Percentiles rank a stretch among this genome's conserved stretches.
Conservation (phyloP, 1,284 basidiomycete species). For the Xanthoconium separans region DNA sequence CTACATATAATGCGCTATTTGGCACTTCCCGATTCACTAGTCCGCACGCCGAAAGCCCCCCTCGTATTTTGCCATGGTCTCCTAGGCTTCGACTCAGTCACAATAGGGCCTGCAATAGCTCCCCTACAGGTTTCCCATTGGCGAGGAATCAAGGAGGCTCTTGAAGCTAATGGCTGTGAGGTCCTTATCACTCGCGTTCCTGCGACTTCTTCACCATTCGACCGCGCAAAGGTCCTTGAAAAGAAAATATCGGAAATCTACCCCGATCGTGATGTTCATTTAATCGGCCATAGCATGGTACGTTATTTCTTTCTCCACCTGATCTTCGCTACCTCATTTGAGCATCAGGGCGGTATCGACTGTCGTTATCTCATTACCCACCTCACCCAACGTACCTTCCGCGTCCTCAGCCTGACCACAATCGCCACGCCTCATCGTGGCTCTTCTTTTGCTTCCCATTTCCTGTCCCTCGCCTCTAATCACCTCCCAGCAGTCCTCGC, state of each 20-base stretch:
- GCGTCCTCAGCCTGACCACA: slow-evolving; percentile 85
- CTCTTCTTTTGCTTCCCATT: slow-evolving; percentile 91
- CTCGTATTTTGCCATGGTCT: slow-evolving; percentile 94
- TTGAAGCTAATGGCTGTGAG: slow-evolving; percentile 86
- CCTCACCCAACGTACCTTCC: slow-evolving; percentile 62
- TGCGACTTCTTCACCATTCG: slow-evolving; percentile 82
- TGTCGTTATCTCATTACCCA: slow-evolving; percentile 85
- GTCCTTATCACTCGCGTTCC: slow-evolving; percentile 92
- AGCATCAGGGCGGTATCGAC: slow-evolving; percentile 81
- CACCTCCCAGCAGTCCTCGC: slow-evolving; percentile 62
- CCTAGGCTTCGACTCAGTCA: slow-evolving; percentile 82
- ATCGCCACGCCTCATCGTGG: slow-evolving; percentile 92
- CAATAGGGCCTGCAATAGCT: slow-evolving; percentile 69
- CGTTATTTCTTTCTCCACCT: slow-evolving; percentile 34
- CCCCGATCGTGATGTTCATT: slow-evolving; percentile 80
- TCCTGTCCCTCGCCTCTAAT: slow-evolving; percentile 78
- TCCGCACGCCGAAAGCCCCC: slow-evolving; percentile 76
- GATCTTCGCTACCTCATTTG: slow-evolving; percentile 10
- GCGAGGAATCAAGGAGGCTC: slow-evolving; percentile 90
- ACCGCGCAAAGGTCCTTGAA: slow-evolving; percentile 86
- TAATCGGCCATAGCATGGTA: slow-evolving; percentile 92
- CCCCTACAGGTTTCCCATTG: slow-evolving; percentile 89
- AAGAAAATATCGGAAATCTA: slow-evolving; percentile 76
- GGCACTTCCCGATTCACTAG: slow-evolving; percentile 34
- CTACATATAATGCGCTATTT: slow-evolving; percentile 2